A percentile compares a stretch with the other conserved stretches of the same genome.
Conservation (phyloP, 306 rosid species). For the Vigna trinervia region DNA sequence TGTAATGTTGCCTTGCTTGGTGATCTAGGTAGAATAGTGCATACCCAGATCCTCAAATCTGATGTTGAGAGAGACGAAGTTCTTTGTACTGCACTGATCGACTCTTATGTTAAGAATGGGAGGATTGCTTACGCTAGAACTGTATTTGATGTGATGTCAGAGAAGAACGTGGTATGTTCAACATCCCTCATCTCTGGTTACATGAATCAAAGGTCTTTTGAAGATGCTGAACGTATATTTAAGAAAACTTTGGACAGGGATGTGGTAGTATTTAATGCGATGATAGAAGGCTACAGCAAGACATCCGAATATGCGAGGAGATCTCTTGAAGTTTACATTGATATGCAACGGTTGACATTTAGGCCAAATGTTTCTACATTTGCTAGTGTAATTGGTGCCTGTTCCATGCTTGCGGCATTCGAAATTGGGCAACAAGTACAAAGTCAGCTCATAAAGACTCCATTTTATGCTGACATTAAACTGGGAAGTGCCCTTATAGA, state of each 20-base stretch:
- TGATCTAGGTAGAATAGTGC: slow-evolving; percentile 71
- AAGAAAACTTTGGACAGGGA: slow-evolving; percentile 67
- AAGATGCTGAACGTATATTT: slow-evolving; percentile 78
- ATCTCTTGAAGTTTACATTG: slow-evolving; percentile 75
- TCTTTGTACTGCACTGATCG: slow-evolving; percentile 79
- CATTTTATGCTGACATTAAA: slow-evolving; percentile 58
- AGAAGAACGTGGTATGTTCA: slow-evolving; percentile 71
- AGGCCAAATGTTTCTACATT: slow-evolving; percentile 86
- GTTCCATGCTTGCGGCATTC: slow-evolving; percentile 71
- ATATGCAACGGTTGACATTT: slow-evolving; percentile 71
- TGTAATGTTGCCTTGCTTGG: slow-evolving; percentile 34
- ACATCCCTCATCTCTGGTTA: slow-evolving; percentile 90
- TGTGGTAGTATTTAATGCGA: slow-evolving; percentile 84
- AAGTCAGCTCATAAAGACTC: slow-evolving; percentile 75
- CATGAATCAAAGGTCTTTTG: slow-evolving; percentile 69
- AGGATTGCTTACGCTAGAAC: slow-evolving; percentile 66
- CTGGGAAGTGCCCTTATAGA: slow-evolving; percentile 87
- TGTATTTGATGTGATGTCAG: slow-evolving; percentile 74
- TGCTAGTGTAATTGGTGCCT: slow-evolving; percentile 88
- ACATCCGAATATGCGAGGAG: slow-evolving; percentile 58
- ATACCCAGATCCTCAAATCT: slow-evolving; percentile 69
- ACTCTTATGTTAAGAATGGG: slow-evolving; percentile 74
- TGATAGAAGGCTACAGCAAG: slow-evolving; percentile 96
- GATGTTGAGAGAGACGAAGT: slow-evolving; percentile 73
- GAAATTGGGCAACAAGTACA: slow-evolving; percentile 81